phyloP scores from a whole-genome alignment of 495 filamentous ascomycete genomes.

The Letharia columbiana region DNA sequence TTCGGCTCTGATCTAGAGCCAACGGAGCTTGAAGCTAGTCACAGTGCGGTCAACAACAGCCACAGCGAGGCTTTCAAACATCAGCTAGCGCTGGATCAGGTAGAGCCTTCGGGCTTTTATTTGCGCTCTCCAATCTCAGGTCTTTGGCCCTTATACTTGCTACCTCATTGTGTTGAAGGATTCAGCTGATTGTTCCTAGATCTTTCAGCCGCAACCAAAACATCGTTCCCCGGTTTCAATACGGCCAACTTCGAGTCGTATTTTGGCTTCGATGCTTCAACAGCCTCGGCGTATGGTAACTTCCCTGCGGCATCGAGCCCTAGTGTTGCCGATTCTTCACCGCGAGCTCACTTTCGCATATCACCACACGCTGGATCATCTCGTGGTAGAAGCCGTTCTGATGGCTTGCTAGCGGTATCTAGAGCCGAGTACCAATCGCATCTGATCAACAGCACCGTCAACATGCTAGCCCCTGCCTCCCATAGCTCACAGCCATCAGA shows the following conservation, averaged over 20 bases:
- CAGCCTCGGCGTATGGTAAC: not conserved
- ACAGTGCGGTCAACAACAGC: not conserved
- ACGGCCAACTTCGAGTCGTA: not conserved
- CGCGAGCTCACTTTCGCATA: slow-evolving; percentile 3
- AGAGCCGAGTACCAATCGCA: slow-evolving; percentile 10
- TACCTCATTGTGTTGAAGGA: not conserved
- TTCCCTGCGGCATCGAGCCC: not conserved
- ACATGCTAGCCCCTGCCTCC: slow-evolving; percentile 1
- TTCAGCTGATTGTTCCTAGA: not conserved
- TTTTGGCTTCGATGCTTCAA: not conserved
- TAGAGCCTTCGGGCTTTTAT: not conserved
- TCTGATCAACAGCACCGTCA: slow-evolving; percentile 6
- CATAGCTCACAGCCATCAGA: slow-evolving; percentile 1
- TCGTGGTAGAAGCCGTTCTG: slow-evolving; percentile 10
- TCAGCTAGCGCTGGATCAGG: not conserved
- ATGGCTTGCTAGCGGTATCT: slow-evolving; percentile 6
- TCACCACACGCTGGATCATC: slow-evolving; percentile 5
- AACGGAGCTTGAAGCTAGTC: not conserved
- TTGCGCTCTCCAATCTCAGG: not conserved
- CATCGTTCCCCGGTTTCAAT: not conserved
- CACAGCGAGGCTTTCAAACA: not conserved
- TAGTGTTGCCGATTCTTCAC: not conserved
- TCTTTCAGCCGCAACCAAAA: not conserved
- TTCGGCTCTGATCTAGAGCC: not conserved
- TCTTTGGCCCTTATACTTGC: not conserved